These are phyloP conservation scores for Phaeosphaeria sp. DNA, from an alignment of 2,329 filamentous ascomycete species.

Conservation along the genomic window DNA sequence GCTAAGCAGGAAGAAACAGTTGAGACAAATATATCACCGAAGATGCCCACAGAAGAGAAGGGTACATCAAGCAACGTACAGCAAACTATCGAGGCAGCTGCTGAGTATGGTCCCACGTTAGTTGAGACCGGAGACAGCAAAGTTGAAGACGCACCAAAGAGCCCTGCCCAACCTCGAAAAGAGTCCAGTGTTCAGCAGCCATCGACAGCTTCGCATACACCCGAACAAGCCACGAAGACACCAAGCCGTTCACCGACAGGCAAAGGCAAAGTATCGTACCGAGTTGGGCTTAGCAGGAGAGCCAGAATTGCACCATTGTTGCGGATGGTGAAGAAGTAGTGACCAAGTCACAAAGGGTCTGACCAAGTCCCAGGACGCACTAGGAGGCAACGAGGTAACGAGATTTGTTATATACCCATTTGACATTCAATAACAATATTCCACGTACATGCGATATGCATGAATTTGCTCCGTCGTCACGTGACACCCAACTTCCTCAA, in stretches of 20 bases:
- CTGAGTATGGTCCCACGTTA: neutral
- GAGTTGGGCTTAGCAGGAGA: slow-evolving; percentile 59
- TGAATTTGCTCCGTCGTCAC: too few relatives aligned
- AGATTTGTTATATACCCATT: slow-evolving; percentile 16
- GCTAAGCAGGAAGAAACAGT: neutral
- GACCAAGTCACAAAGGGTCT: too few relatives aligned
- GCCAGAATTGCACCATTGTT: slow-evolving; percentile 57
- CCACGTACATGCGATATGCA: slow-evolving; percentile 2
- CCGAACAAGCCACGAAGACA: slow-evolving; percentile 24
- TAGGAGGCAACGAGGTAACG: neutral
- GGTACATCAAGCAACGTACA: neutral
- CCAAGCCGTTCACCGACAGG: slow-evolving; percentile 29
- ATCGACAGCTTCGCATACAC: slow-evolving; percentile 9
- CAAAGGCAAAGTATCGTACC: slow-evolving; percentile 52
- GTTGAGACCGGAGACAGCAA: neutral
- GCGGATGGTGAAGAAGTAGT: slow-evolving; percentile 54
- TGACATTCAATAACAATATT: slow-evolving; percentile 5
- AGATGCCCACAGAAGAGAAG: neutral
- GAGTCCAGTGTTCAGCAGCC: neutral
- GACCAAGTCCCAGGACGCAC: neutral
- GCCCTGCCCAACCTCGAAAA: neutral
- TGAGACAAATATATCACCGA: neutral
- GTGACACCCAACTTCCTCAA: too few relatives aligned
- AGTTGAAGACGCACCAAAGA: neutral
- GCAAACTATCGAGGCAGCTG: neutral